Evolutionary conservation across 2,329 filamentous ascomycete species (phyloP).

Genomic region (Aureobasidium sp.): DNA sequence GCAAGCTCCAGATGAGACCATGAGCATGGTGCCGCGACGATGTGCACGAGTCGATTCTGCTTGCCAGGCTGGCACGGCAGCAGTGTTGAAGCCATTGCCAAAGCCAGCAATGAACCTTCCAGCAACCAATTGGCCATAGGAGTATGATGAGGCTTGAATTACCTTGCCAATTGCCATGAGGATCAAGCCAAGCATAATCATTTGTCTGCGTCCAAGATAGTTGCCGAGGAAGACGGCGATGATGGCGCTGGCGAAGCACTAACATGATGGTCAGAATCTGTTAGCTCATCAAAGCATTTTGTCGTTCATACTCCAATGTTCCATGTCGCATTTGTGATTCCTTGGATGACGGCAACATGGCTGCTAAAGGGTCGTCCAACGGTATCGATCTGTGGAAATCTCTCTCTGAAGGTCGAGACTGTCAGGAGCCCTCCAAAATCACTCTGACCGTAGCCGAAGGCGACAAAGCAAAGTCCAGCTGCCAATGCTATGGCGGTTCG

Average conservation of each 20-base stretch:
- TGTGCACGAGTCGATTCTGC: conserved; percentile 40
- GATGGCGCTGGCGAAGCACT: conserved; percentile 38
- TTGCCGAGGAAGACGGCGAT: conserved; percentile 46
- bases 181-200: conserved; percentile 51
- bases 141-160: conserved; percentile 47
- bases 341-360: conserved; percentile 36
- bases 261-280: not conserved
- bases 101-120: conserved; percentile 42
- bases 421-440: conserved; percentile 50
- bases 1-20: conserved; percentile 40
- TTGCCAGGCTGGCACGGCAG: conserved; percentile 39
- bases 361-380: conserved; percentile 27
- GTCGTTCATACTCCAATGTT: conserved; percentile 27
- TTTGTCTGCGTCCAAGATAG: conserved; percentile 47
- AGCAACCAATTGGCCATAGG: conserved; percentile 39
- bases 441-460: conserved; percentile 57
- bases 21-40: conserved; percentile 38
- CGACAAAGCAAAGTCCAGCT: conserved; percentile 21
- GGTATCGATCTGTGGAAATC: conserved; percentile 36
- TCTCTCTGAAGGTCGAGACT: conserved; percentile 50
- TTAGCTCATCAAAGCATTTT: not conserved
- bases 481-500: conserved; percentile 18
- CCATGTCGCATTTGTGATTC: conserved; percentile 33
- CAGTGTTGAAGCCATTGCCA: conserved; percentile 36
- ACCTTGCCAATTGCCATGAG: conserved; percentile 53